Base-by-base conservation (phyloP, 108 stramenopile species). In the Cyclotella distinguenda region DNA sequence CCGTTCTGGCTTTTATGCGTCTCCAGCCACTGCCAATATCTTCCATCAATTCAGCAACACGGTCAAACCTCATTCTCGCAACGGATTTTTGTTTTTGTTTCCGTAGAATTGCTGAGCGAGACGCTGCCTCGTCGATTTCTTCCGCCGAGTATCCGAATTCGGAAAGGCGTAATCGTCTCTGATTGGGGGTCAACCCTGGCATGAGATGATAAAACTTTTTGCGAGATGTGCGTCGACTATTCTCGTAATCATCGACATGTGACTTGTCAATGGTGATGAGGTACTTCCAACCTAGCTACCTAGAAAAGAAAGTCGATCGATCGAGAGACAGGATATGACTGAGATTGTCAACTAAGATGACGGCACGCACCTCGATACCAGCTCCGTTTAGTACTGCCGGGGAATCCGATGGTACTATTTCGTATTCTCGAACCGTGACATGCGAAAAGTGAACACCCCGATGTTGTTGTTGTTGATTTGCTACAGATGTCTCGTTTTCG, bases 271-370 rank as follows among this genome's bases (percentile, higher is more conserved):
- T 7, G 10, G 12, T n/a, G 3, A 32, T 53, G 27, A 32, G 30
- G 31, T 53, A 53, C 11, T 53, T 53, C 51, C 51, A 53, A 3
- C 51, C 51, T 8, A 53, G 51, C 51, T 53, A 31, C 4, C 12
- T 2, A 18, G 0, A 53, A 53, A 16, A 8, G 3, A 53, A 13
- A 28, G 30, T 32, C 6, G 9, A 11, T 53, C 9, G 16, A 32
- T 33, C 31, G 32, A 21, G 10, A 2, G 1, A 53, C 32, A 2
- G 12, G 8, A 12, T 10, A 8, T 10, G 38, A 10, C 10, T 38
- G 38, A 53, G 27, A 53, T 53, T 1, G 32, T 53, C 8, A 11
- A 32, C n/a, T 12, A 15, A 32, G 18, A 53, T 7, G 12, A 5
- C 12, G 27, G 6, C 26, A 51, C 26, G 6, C 26, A 53, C 51